A percentile compares a stretch with the other conserved stretches of the same genome.
phyloP scores from a whole-genome alignment of 768 basidiomycete species.

The Crassisporium funariophilum region DNA sequence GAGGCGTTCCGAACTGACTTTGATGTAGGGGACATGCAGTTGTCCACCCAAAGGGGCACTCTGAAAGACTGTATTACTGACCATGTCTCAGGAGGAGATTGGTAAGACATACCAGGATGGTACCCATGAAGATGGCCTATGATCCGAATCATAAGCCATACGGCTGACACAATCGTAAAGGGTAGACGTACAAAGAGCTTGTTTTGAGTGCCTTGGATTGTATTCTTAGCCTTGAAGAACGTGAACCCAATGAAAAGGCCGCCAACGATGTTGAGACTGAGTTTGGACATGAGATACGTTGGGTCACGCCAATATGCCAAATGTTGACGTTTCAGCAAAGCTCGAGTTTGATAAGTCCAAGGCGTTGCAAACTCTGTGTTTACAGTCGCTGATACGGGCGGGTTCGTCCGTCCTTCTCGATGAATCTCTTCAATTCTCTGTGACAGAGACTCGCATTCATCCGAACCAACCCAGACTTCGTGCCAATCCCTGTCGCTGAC shows the following conservation, averaged over 20 bases:
- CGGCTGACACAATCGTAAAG: conserved; percentile 14
- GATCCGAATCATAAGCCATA: neutral
- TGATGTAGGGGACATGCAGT: conserved; percentile 59
- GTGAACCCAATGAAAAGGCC: conserved; percentile 63
- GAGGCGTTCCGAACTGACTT: neutral
- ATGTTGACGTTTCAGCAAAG: conserved; percentile 16
- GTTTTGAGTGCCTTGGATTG: conserved; percentile 60
- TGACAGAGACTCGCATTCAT: conserved; percentile 37
- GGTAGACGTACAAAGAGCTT: conserved; percentile 55
- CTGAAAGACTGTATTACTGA: neutral
- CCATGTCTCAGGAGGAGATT: neutral
- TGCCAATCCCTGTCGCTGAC: conserved; percentile 56
- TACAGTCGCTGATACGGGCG: conserved; percentile 36
- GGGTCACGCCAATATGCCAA: conserved; percentile 54
- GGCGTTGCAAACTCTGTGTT: conserved; percentile 52
- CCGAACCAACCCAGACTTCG: conserved; percentile 51
- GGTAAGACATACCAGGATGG: conserved; percentile 37
- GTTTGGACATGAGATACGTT: conserved; percentile 59
- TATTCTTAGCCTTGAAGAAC: conserved; percentile 53
- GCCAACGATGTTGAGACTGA: conserved; percentile 50
- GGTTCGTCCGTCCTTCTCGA: conserved; percentile 43
- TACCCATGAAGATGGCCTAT: conserved; percentile 55
- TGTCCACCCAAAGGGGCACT: conserved; percentile 60
- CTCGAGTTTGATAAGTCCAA: conserved; percentile 50
- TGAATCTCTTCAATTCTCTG: conserved; percentile 49